Base-by-base conservation (phyloP, 208 protist species). In the Leishmania guyanensis region DNA sequence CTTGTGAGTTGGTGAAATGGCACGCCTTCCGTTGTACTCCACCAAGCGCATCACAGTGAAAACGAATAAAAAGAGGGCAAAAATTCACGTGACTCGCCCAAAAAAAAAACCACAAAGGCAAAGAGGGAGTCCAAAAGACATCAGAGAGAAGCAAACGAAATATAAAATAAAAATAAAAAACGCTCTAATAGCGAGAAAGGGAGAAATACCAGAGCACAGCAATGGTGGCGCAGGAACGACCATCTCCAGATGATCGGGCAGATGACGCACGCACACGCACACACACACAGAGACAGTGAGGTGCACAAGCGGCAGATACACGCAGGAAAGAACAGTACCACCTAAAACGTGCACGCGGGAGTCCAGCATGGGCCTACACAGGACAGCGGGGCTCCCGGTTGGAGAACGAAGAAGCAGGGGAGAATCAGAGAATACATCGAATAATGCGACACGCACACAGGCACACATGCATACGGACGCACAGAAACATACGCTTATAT, bases 341-440 rank as follows among this genome's bases (percentile, higher is more conserved):
- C 10, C 17, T 36, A 48, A 22, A 39, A 70, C 36, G 36, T 70
- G 65, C 14, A 36, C 65, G 12, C 65, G 20, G 65, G 36, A 48
- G 39, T n/a, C 20, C 65, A 70, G 39, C 20, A 36, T 48, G 36
- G 43, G 65, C 65, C 65, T 70, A 36, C 20, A 48, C 65, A 70
- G 17, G 20, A n/a, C 65, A 48, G 65, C 33, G 33, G 26, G 0
- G 36, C 65, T 14, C 65, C 6, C 65, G 17, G 65, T 48, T 17
- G 1, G 36, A 22, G 14, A 70, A 2, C 36, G 36, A 74, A 33
- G 48, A n/a, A 74, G 5, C 12, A 56, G 46, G 70, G 48, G 4
- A 74, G 48, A 29, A 74, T 1, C 2, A 54, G 46, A 74, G 65
- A 70, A 70, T 70, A 70, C 65, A 70, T 70, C 65, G 20, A 48